phyloP scores from a whole-genome alignment of 2,329 filamentous ascomycete species.

The Cordyceps farinosa region DNA sequence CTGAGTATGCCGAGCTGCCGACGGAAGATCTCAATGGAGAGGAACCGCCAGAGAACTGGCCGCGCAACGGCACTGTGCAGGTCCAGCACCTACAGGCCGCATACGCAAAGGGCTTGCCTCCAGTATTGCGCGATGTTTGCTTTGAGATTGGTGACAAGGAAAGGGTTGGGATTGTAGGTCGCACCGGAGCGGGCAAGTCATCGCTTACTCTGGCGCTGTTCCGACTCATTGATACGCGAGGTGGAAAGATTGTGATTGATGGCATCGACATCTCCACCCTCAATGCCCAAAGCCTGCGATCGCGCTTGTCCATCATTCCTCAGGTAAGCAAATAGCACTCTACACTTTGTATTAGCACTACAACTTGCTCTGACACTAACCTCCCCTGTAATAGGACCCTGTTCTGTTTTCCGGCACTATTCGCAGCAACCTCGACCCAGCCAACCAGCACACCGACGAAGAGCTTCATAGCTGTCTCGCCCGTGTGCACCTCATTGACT shows the following conservation, averaged over 20 bases:
- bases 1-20: slow-evolving; percentile 68
- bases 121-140: slow-evolving; percentile 65
- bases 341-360: not conserved
- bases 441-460: slow-evolving; percentile 58
- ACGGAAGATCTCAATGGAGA: slow-evolving; percentile 62
- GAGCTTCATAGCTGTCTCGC: slow-evolving; percentile 43
- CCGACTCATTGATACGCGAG: slow-evolving; percentile 67
- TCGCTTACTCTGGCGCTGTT: slow-evolving; percentile 74
- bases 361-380: slow-evolving; percentile 30
- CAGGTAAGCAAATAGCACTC: slow-evolving; percentile 30
- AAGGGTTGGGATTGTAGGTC: slow-evolving; percentile 71
- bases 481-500: slow-evolving; percentile 56
- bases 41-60: slow-evolving; percentile 68
- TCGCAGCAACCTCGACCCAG: slow-evolving; percentile 67
- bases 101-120: slow-evolving; percentile 67
- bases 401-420: slow-evolving; percentile 78
- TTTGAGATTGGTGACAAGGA: slow-evolving; percentile 67
- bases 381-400: slow-evolving; percentile 49
- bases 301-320: slow-evolving; percentile 75
- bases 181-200: slow-evolving; percentile 76
- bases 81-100: slow-evolving; percentile 66
- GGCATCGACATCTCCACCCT: slow-evolving; percentile 72
- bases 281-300: slow-evolving; percentile 64
- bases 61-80: slow-evolving; percentile 67
- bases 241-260: slow-evolving; percentile 66